Base-by-base conservation (phyloP, 2,329 filamentous ascomycete species). In the Elsinoe arachidis region DNA sequence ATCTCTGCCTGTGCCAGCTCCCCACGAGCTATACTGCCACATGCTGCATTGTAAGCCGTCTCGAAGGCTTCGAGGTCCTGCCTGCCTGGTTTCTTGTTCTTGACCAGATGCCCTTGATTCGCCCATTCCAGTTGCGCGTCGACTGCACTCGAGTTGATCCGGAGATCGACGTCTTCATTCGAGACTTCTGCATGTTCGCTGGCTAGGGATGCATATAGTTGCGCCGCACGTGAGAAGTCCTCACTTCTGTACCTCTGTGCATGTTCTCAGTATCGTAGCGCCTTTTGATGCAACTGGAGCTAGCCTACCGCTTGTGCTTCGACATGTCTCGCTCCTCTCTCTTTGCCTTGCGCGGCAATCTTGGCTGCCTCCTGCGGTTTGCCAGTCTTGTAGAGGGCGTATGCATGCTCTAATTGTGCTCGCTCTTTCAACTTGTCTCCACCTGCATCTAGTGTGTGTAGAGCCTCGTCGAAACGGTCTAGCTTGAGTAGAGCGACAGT, bases 381-480 rank as follows among this genome's bases (percentile, higher is more conserved):
- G 21, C 87, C 87, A 0, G 82, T 80, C 74, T 91, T 93, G 74
- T 93, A 95, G 17, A 91, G 78, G n/a, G 87, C 85, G 74, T 95
- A 95, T 1, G 86, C 82, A 68, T 85, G 85, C 70, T 91, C 88
- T 43, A 91, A 76, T 14, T 73, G 67, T 63, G 85, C 88, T 58
- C 73, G 72, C 38, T 80, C 74, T 67, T 84, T 81, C 58, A 91
- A 73, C 61, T 74, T 76, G 58, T 80, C 75, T 51, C 83, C 83
- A 15, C 78, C 83, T 35, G 84, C 81, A 59, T 84, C 80, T 59
- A 92, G 79, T 57, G 82, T 79, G 59, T 82, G 82, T 49, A 90
- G 75, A 46, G 87, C 87, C 70, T 93, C 88, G 58, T 87, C 82
- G 70, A 86, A 93, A 59, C 88, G 86, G 71, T 93, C 89, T 64